phyloP scores from a whole-genome alignment of 768 basidiomycete genomes.

The Termitomyces sp. region DNA sequence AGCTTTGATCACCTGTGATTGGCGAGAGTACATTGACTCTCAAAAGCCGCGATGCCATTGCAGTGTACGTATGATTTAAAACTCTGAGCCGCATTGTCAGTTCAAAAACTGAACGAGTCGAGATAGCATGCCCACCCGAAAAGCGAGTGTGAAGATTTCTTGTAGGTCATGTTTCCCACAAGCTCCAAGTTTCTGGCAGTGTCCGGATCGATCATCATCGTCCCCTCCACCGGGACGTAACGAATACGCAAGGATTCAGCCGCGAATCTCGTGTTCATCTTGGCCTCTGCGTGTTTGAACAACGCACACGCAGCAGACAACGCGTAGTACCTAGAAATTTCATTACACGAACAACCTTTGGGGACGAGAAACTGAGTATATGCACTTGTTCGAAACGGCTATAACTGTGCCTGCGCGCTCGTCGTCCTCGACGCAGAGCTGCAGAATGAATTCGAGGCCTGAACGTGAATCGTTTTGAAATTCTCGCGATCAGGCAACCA shows the following conservation, averaged over 20 bases:
- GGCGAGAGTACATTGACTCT: constrained; percentile 81
- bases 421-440: constrained; percentile 76
- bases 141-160: constrained; percentile 68
- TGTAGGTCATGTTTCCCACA: constrained; percentile 65
- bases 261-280: constrained; percentile 68
- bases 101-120: not conserved
- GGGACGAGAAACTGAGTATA: constrained; percentile 21
- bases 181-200: constrained; percentile 88
- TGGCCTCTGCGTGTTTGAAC: constrained; percentile 77
- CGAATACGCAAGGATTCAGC: constrained; percentile 65
- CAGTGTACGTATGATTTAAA: constrained; percentile 80
- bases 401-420: constrained; percentile 77
- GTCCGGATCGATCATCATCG: constrained; percentile 92
- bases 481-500: not conserved
- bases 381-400: constrained; percentile 73
- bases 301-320: constrained; percentile 82
- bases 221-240: constrained; percentile 80
- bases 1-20: constrained; percentile 47
- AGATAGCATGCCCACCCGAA: constrained; percentile 55
- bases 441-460: constrained; percentile 78
- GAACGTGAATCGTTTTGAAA: constrained; percentile 3
- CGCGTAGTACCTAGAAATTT: constrained; percentile 70
- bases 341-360: not conserved
- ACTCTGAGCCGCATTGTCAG: constrained; percentile 27
- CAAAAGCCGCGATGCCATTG: constrained; percentile 83